Conservation (phyloP, 2,329 filamentous ascomycete genomes). For the Diaporthe batatas region DNA sequence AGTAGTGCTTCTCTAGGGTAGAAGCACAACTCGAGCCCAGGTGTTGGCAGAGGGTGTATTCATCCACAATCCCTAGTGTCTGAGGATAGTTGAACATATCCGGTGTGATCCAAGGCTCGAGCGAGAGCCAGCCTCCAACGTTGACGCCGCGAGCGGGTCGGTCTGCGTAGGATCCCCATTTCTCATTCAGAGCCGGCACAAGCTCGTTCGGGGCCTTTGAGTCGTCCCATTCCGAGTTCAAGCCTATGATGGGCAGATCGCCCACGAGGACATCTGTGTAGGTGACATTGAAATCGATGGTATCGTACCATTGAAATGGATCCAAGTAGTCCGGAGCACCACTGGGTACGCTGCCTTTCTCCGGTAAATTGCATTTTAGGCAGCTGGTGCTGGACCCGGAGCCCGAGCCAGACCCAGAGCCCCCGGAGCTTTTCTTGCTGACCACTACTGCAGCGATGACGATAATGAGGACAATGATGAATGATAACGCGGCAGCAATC, state of each 20-base stretch:
- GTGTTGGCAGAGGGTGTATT: conserved; percentile 82
- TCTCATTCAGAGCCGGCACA: conserved; percentile 81
- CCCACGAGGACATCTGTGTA: conserved; percentile 90
- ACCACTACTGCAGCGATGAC: conserved; percentile 76
- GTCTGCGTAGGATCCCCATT: conserved; percentile 82
- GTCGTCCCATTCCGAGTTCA: conserved; percentile 89
- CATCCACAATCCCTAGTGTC: conserved; percentile 80
- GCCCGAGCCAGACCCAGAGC: conserved; percentile 43
- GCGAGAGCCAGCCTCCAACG: conserved; percentile 90
- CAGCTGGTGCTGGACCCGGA: conserved; percentile 49
- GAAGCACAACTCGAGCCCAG: conserved; percentile 76
- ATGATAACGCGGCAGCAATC: conserved; percentile 67
- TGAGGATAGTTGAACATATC: conserved; percentile 84
- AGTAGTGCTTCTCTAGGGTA: conserved; percentile 91
- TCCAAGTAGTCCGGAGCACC: conserved; percentile 83
- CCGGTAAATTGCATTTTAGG: conserved; percentile 63
- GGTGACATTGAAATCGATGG: conserved; percentile 91
- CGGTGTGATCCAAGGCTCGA: conserved; percentile 96
- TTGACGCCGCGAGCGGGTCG: conserved; percentile 91
- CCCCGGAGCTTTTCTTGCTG: conserved; percentile 68
- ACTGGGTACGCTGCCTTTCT: conserved; percentile 69
- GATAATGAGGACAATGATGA: conserved; percentile 74
- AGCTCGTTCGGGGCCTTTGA: conserved; percentile 81
- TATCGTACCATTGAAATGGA: conserved; percentile 93
- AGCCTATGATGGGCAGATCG: conserved; percentile 89